A percentile compares a stretch with the other conserved stretches of the same genome.
phyloP scores from a whole-genome alignment of 2,329 filamentous ascomycete genomes.

The Geosmithia putterillii region DNA sequence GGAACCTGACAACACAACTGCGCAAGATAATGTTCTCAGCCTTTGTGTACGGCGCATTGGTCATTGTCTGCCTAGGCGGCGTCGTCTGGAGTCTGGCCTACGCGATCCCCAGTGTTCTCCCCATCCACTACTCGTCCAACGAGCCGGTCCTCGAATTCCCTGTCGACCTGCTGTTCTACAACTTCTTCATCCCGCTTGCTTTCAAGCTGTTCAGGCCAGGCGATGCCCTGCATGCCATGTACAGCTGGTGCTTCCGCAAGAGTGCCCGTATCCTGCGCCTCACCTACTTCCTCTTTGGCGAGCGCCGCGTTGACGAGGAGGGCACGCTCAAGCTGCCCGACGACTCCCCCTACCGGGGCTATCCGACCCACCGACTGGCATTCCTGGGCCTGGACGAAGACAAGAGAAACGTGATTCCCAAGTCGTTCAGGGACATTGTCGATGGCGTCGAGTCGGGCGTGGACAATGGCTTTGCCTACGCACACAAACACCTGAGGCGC shows the following conservation, averaged over 20 bases:
- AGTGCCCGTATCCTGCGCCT: slow-evolving; percentile 72
- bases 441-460: slow-evolving; percentile 32
- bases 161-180: slow-evolving; percentile 89
- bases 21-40: slow-evolving; percentile 95
- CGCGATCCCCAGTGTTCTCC: slow-evolving; percentile 59
- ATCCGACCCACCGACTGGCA: slow-evolving; percentile 25
- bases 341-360: slow-evolving; percentile 15
- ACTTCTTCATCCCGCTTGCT: slow-evolving; percentile 84
- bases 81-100: slow-evolving; percentile 85
- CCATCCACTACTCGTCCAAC: slow-evolving; percentile 87
- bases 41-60: slow-evolving; percentile 85
- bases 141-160: slow-evolving; percentile 91
- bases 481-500: slow-evolving; percentile 21
- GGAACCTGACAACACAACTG: slow-evolving; percentile 82
- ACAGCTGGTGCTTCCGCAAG: slow-evolving; percentile 90
- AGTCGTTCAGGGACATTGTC: slow-evolving; percentile 46
- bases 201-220: slow-evolving; percentile 77
- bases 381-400: slow-evolving; percentile 35
- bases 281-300: slow-evolving; percentile 87
- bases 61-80: slow-evolving; percentile 85
- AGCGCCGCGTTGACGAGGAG: slow-evolving; percentile 72
- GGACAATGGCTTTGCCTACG: slow-evolving; percentile 16
- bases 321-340: slow-evolving; percentile 43
- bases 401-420: slow-evolving; percentile 30
- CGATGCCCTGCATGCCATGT: slow-evolving; percentile 72